Conservation (phyloP, 305 asterid species). For the Salvia sclarea region DNA sequence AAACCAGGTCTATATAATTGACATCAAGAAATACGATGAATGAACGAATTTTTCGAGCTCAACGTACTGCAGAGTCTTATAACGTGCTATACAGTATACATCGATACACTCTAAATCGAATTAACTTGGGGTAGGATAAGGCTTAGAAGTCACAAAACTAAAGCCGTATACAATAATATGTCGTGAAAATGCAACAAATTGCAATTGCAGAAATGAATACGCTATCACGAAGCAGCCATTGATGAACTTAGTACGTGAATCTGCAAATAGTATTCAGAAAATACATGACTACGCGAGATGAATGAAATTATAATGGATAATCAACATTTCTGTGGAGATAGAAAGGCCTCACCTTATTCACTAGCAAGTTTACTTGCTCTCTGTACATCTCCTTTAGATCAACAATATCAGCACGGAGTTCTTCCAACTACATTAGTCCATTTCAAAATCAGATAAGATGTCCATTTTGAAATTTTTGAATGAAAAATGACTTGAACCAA, state of each 20-base stretch:
- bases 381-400: constrained; percentile 98
- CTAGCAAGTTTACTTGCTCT: constrained; percentile 96
- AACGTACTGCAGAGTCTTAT: neutral
- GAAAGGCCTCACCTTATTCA: constrained; percentile 61
- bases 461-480: constrained; percentile 16
- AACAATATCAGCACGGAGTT: constrained; percentile 87
- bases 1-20: neutral
- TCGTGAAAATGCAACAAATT: constrained; percentile 30
- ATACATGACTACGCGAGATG: neutral
- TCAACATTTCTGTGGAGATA: neutral
- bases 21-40: neutral
- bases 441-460: constrained; percentile 21
- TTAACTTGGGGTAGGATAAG: neutral
- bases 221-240: constrained; percentile 39
- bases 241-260: constrained; percentile 72
- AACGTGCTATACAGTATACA: constrained; percentile 39
- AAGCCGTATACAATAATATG: constrained; percentile 5
- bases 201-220: constrained; percentile 5
- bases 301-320: neutral
- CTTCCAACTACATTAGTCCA: constrained; percentile 72
- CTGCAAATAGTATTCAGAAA: constrained; percentile 43
- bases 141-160: constrained; percentile 13
- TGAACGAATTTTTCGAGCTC: constrained; percentile 5
- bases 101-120: constrained; percentile 7
- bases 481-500: neutral